Evolutionary conservation across 1,139 yeast genomes (phyloP), one percentile per base, ranked within the genome.

Genomic region (Yarrowia galli): DNA sequence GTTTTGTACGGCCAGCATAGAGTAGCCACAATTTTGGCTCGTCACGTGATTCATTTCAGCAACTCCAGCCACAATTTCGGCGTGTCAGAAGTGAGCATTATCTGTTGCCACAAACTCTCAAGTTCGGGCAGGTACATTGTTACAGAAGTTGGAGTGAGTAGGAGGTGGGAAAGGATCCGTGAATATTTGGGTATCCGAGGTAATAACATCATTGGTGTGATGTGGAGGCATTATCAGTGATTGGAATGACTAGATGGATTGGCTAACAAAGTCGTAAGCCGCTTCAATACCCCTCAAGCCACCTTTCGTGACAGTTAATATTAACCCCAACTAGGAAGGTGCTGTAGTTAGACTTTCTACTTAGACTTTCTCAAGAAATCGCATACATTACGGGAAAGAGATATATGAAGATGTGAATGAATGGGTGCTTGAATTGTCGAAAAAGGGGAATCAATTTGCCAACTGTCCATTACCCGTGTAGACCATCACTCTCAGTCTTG

Each of bases 331-430:
- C 42, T 35, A 51, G 58, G 58, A 51, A 51, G 3, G 43, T 8
- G 16, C 28, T 35, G 10, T 32, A 20, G 22, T 10, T 49, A 49
- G 20, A 49, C 40, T 32, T 32, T 10, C 5, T 32, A 20, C 18
- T 51, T 36, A 51, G 32, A 35, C 43, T 36, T 36, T 36, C 32
- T 36, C 10, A 36, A 53, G 58, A 36, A 53, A 53, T 22, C 20
- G 43, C 58, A 53, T 53, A 53, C 16, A 36, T 15, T 36, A 53
- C 32, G 58, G 58, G 58, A 18, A 49, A n/a, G 40, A 49, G 40
- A 49, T 32, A 32, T 13, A 48, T 48, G 25, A 28, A 48, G 10
- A 40, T 7, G 22, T 5, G 7, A 18, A 10, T 16, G 23, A 40
- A 7, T 40, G 45, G n/a, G n/a, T n/a, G n/a, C n/a, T n/a, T n/a